Evolutionary conservation across 352 stramenopile genomes (phyloP).

Genomic region (Pythium utonaiense): DNA sequence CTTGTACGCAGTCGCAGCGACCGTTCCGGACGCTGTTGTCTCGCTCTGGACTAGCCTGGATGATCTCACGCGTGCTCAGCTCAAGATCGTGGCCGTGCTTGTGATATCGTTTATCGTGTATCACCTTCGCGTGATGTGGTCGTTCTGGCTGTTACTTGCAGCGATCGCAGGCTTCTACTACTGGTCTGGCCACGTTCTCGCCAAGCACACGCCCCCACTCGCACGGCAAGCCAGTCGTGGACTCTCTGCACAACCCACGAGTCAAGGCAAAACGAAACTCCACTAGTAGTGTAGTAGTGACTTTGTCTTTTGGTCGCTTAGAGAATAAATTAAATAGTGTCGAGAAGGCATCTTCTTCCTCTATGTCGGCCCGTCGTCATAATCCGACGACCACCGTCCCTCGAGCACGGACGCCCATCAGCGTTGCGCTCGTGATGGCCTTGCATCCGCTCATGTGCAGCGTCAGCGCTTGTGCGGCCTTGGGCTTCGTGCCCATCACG

Average conservation of each 20-base stretch:
- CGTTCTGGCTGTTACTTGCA: constrained; percentile 35
- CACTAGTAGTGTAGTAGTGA: neutral
- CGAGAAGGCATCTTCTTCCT: neutral
- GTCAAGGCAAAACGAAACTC: constrained; percentile 5
- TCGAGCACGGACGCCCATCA: constrained; percentile 8
- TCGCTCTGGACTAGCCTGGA: constrained; percentile 31
- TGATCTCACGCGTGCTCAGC: constrained; percentile 38
- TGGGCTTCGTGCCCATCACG: constrained; percentile 28
- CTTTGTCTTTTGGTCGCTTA: constrained; percentile 15
- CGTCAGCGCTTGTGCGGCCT: constrained; percentile 23
- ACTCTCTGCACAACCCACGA: neutral
- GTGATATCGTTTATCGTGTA: constrained; percentile 24
- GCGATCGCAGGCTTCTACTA: constrained; percentile 36
- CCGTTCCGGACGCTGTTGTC: constrained; percentile 26
- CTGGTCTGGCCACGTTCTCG: constrained; percentile 46
- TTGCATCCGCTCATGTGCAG: constrained; percentile 75
- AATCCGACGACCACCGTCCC: constrained; percentile 20
- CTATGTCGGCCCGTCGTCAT: constrained; percentile 5
- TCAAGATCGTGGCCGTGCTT: constrained; percentile 34
- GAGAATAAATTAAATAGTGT: constrained; percentile 26
- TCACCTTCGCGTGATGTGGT: constrained; percentile 34
- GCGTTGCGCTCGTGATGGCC: constrained; percentile 28
- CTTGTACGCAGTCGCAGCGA: constrained; percentile 28
- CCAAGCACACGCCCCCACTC: neutral
- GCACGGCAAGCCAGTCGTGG: constrained; percentile 11